Conservation (phyloP, 345 rosid species). For the Hibiscus tridactylites region DNA sequence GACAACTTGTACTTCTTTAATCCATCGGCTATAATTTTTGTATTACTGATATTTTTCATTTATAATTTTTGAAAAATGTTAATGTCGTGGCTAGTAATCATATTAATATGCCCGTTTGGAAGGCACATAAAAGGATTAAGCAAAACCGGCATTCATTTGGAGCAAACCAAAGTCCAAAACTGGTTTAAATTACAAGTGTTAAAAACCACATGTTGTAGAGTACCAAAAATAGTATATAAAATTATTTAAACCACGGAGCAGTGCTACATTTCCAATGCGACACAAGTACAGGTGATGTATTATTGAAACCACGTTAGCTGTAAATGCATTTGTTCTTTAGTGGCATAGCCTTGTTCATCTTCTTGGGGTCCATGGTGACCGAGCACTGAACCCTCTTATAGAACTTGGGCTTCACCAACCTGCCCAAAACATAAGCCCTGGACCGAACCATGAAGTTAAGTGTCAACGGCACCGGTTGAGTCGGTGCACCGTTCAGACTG, state of each 20-base stretch:
- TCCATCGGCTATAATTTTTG: no score
- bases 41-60: no score
- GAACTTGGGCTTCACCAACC: conserved; percentile 51
- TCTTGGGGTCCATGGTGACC: conserved; percentile 43
- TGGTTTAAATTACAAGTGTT: not conserved
- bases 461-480: conserved; percentile 40
- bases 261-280: not conserved
- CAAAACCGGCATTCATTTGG: not conserved
- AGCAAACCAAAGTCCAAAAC: not conserved
- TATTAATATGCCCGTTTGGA: not conserved
- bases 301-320: conserved; percentile 11
- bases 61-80: no score
- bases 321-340: conserved; percentile 45
- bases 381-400: conserved; percentile 39
- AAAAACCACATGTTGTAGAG: no score
- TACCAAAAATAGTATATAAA: not conserved
- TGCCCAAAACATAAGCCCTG: conserved; percentile 53
- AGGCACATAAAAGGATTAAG: not conserved
- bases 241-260: conserved; percentile 3
- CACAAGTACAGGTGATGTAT: no score
- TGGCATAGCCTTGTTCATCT: conserved; percentile 35
- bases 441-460: conserved; percentile 47
- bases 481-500: conserved; percentile 46
- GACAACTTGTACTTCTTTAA: no score
- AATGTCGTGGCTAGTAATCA: no score